Base-by-base conservation (phyloP, 192 early-diverging fungal species). In the Linnemannia hyalina region DNA sequence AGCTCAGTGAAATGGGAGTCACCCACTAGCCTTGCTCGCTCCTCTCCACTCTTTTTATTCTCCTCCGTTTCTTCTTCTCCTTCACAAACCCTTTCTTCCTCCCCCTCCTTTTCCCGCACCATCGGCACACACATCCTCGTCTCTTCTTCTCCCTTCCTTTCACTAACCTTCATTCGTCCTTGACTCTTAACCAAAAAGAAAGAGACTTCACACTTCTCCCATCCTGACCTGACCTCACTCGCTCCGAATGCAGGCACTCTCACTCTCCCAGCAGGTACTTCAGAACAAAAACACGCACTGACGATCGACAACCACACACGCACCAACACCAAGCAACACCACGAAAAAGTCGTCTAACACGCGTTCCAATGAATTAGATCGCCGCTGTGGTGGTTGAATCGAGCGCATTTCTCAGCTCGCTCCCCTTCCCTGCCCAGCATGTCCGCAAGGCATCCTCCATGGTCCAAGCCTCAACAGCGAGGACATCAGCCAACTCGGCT, bases 211-310 rank as follows among this genome's bases (percentile, higher is more conserved):
- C 49, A 52, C 0, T 13, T 18, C 68, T n/a, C 38, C 3, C 3
- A 40, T 40, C 52, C 54, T 0, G 29, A 15, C 46, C 20, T 32
- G 52, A 18, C 46, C 54, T 68, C 26, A 40, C n/a, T 49, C n/a
- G 23, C 41, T 29, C 40, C 76, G 71, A 72, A 83, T 83, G 82
- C 82, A 83, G 73, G 77, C 82, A 32, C 42, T 83, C 52, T 74
- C 77, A 32, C 71, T 83, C 44, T 78, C 82, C 38, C 82, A 83
- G 44, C 82, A 83, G 82, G 82, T 83, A 78, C 73, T 4, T 6
- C 2, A 1, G 9, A 36, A 47, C 29, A 36, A 35, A 23, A 20
- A n/a, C n/a, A 22, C 23, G n/a, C 71, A n/a, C 29, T 65, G 60
- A 32, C 60, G 26, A 63, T 63, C 60, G 26, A 29, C n/a, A 65